Evolutionary conservation across 1,139 yeast genomes (phyloP).

Genomic region (Ogataea hybrid): DNA sequence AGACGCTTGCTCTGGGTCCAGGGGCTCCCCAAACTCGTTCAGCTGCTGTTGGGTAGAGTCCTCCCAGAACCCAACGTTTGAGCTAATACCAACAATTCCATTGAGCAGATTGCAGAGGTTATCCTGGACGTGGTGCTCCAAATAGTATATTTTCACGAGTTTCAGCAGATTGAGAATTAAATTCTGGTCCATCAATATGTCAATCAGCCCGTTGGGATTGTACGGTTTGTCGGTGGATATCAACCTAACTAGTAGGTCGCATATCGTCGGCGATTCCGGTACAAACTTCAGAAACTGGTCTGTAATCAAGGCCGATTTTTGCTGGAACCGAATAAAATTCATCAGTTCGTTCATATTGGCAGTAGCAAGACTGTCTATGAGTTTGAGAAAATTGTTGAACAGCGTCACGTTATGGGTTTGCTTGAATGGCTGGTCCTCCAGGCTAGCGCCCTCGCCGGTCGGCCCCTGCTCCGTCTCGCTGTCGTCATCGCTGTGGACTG

Average conservation of each 20-base stretch:
- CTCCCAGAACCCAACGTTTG: constrained; percentile 36
- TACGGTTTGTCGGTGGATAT: constrained; percentile 79
- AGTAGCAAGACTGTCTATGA: constrained; percentile 84
- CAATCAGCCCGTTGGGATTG: constrained; percentile 69
- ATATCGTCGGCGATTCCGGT: constrained; percentile 72
- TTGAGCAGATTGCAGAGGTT: constrained; percentile 32
- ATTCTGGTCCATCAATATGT: constrained; percentile 60
- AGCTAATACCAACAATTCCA: constrained; percentile 34
- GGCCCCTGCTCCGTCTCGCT: constrained; percentile 13
- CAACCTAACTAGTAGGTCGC: constrained; percentile 73
- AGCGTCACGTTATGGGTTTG: constrained; percentile 72
- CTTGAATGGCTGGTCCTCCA: constrained; percentile 44
- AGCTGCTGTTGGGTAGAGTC: constrained; percentile 26
- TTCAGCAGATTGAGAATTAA: constrained; percentile 42
- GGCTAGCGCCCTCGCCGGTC: constrained; percentile 8
- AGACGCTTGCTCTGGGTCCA: constrained; percentile 22
- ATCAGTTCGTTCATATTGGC: constrained; percentile 81
- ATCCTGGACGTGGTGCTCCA: constrained; percentile 33
- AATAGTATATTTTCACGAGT: constrained; percentile 25
- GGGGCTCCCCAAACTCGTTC: constrained; percentile 27
- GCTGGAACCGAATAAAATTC: constrained; percentile 48
- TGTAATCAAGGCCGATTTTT: constrained; percentile 51
- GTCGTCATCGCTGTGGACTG: constrained; percentile 15
- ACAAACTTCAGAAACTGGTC: constrained; percentile 64
- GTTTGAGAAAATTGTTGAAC: constrained; percentile 88